A percentile compares a stretch with the other conserved stretches of the same genome.
phyloP scores from a whole-genome alignment of 768 basidiomycete genomes.

The Trametes punicea region DNA sequence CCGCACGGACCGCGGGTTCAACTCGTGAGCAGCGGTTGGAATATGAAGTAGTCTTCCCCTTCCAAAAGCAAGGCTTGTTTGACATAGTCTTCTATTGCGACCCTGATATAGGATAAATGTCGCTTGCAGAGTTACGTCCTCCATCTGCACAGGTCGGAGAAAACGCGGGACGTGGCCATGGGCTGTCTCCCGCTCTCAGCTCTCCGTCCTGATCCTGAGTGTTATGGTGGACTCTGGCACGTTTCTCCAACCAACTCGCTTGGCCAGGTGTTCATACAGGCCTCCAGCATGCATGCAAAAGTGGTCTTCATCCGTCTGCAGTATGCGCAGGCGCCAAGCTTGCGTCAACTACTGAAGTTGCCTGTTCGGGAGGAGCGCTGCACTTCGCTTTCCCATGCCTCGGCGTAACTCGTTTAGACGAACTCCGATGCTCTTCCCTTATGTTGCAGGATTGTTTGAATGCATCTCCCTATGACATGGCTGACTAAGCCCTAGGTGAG shows the following conservation, averaged over 20 bases:
- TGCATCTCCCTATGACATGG: no score
- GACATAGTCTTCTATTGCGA: neutral
- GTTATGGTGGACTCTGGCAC: no score
- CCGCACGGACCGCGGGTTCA: neutral
- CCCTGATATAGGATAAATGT: neutral
- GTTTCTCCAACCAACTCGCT: no score
- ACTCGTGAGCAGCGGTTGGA: neutral
- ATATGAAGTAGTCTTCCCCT: neutral
- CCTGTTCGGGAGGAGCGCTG: neutral
- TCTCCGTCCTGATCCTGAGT: no score
- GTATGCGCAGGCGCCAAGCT: neutral
- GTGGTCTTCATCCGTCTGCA: neutral
- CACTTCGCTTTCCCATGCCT: neutral
- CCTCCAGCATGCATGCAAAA: neutral
- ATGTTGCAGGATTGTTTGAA: no score
- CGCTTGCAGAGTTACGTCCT: neutral
- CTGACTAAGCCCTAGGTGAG: no score
- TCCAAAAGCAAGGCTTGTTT: neutral
- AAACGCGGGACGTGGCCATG: neutral
- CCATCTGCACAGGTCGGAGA: neutral
- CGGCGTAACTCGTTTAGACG: constrained; percentile 1
- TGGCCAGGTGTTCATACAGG: no score
- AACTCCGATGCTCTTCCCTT: constrained; percentile 8
- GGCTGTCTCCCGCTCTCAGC: no score
- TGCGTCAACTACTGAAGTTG: constrained; percentile 9